These are phyloP conservation scores for Boletus edulis DNA, from an alignment of 768 basidiomycete genomes.

Conservation along the genomic window DNA sequence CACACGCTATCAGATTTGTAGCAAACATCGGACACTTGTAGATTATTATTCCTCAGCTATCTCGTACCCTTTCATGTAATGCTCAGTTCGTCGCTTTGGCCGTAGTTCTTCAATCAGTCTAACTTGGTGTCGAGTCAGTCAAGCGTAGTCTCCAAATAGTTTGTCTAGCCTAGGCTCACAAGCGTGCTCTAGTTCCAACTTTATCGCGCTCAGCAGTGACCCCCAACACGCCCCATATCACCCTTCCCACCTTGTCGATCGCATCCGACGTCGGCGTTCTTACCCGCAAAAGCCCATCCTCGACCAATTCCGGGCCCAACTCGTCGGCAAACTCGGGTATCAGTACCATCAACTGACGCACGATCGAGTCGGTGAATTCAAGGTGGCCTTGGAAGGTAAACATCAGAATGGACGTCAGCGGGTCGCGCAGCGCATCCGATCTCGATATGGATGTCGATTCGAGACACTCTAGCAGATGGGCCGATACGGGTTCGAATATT, in stretches of 20 bases:
- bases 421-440: too few species aligned
- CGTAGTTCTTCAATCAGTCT: neutral
- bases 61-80: too few species aligned
- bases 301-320: neutral
- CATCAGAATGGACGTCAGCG: too few species aligned
- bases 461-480: too few species aligned
- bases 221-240: neutral
- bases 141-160: too few species aligned
- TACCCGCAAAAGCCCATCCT: neutral
- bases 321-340: neutral
- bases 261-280: neutral
- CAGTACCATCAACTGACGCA: neutral
- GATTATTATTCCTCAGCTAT: neutral
- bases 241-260: neutral
- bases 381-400: neutral
- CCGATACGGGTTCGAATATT: constrained; percentile 29
- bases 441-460: too few species aligned
- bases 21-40: too few species aligned
- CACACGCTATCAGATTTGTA: too few species aligned
- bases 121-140: neutral
- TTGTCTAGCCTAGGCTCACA: too few species aligned
- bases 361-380: neutral
- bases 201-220: neutral
- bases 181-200: too few species aligned
- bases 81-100: too few species aligned